Evolutionary conservation across 257 asterid genomes (phyloP).

Genomic region (Penstemon barbatus): DNA sequence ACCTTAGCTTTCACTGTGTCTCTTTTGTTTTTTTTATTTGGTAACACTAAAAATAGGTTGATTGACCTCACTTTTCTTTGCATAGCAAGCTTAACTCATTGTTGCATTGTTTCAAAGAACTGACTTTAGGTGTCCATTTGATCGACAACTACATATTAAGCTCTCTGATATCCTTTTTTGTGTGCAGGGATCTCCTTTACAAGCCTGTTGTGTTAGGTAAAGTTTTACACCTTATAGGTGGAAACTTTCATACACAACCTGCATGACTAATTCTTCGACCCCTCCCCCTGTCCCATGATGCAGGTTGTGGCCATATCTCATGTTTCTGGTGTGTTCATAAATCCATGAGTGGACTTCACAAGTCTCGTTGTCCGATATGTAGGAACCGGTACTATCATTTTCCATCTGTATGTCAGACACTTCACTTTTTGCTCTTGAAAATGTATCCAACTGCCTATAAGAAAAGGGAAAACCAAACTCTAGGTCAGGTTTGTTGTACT

Average conservation of each 20-base stretch:
- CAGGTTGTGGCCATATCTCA: slow-evolving; percentile 63
- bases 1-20: too few species aligned
- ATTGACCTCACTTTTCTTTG: not conserved
- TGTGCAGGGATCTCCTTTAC: slow-evolving; percentile 55
- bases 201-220: slow-evolving; percentile 57
- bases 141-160: not conserved
- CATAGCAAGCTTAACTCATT: not conserved
- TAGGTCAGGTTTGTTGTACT: slow-evolving; percentile 38
- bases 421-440: slow-evolving; percentile 52
- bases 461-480: slow-evolving; percentile 46
- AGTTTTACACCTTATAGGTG: slow-evolving; percentile 12
- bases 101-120: not conserved
- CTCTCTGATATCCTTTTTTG: slow-evolving; percentile 12
- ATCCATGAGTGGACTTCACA: slow-evolving; percentile 44
- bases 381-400: slow-evolving; percentile 52
- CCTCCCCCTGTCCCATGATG: not conserved
- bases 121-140: too few species aligned
- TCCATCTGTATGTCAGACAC: slow-evolving; percentile 47
- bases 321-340: slow-evolving; percentile 59
- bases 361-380: slow-evolving; percentile 55
- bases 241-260: not conserved
- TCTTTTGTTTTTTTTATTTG: too few species aligned
- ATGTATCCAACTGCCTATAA: slow-evolving; percentile 42
- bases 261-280: slow-evolving; percentile 2
- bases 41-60: too few species aligned